Conservation (phyloP, 768 basidiomycete species). For the Pleurotus cornucopiae region DNA sequence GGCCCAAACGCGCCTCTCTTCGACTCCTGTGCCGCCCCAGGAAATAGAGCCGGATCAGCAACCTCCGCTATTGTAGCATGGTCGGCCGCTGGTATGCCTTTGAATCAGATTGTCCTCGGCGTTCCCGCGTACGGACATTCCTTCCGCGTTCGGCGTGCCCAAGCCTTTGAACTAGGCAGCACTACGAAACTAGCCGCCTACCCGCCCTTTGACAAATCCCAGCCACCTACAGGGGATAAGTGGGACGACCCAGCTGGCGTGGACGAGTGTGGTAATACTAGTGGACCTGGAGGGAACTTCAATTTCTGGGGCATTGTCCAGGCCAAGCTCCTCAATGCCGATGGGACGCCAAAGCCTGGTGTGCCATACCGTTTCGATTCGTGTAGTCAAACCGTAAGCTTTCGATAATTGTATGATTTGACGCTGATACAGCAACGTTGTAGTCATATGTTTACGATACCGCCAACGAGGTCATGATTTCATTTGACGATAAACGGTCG, state of each 20-base stretch:
- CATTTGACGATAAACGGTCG: constrained; percentile 62
- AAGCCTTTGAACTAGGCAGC: constrained; percentile 30
- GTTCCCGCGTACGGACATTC: constrained; percentile 80
- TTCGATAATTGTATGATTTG: background rate
- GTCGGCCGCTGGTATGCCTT: constrained; percentile 74
- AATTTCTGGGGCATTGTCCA: constrained; percentile 60
- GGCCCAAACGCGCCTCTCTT: constrained; percentile 85
- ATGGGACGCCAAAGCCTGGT: constrained; percentile 41
- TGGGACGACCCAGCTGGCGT: constrained; percentile 34
- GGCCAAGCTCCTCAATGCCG: constrained; percentile 44
- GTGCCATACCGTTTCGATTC: constrained; percentile 57
- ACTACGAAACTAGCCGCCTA: constrained; percentile 33
- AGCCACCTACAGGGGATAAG: constrained; percentile 46
- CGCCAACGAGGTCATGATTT: constrained; percentile 50
- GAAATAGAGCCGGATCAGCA: constrained; percentile 64
- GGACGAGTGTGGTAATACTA: constrained; percentile 47
- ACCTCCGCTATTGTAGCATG: constrained; percentile 67
- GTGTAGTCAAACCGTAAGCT: constrained; percentile 70
- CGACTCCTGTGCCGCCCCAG: constrained; percentile 58
- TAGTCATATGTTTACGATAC: constrained; percentile 69
- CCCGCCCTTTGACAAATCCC: constrained; percentile 43
- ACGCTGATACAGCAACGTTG: background rate
- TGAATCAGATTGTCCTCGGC: constrained; percentile 65
- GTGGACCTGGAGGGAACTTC: constrained; percentile 43
- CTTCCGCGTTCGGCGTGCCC: constrained; percentile 39